Evolutionary conservation across 169 alveolate genomes (phyloP).

Genomic region (Neospora caninum): DNA sequence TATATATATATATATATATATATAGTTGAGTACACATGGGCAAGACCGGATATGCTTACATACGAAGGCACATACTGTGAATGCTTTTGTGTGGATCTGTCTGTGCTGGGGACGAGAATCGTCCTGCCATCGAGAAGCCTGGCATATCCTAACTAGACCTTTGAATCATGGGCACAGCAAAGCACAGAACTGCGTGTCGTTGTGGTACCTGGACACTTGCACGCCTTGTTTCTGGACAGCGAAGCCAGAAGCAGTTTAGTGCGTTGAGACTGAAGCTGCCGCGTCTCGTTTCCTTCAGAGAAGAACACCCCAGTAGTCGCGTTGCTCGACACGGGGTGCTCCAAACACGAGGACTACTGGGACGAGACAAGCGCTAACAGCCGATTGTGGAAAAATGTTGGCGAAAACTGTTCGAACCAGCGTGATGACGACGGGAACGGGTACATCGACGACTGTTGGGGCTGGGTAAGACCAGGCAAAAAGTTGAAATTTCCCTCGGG

Average conservation of each 20-base stretch:
- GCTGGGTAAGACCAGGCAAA: slow-evolving; percentile 72
- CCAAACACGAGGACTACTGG: slow-evolving; percentile 73
- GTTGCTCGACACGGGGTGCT: slow-evolving; percentile 70
- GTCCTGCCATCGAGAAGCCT: no score
- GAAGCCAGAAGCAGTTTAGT: no score
- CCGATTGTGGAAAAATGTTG: slow-evolving; percentile 74
- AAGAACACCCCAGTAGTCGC: slow-evolving; percentile 47
- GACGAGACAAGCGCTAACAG: slow-evolving; percentile 51
- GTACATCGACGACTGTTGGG: slow-evolving; percentile 79
- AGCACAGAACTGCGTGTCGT: no score
- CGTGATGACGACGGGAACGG: slow-evolving; percentile 77
- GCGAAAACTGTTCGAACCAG: slow-evolving; percentile 69
- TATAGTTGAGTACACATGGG: not conserved
- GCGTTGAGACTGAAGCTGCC: not conserved
- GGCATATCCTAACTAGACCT: no score
- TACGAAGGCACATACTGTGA: no score
- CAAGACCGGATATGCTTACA: no score
- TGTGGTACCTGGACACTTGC: no score
- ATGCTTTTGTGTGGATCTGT: no score
- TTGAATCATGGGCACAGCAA: no score
- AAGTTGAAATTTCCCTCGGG: no score
- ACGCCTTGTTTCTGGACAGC: no score
- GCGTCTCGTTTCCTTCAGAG: not conserved
- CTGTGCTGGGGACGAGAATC: no score
- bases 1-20: not conserved